A percentile compares a stretch with the other conserved stretches of the same genome.
These are phyloP conservation scores for Ajuga chamaepitys DNA, from an alignment of 257 asterid genomes.

Conservation along the genomic window DNA sequence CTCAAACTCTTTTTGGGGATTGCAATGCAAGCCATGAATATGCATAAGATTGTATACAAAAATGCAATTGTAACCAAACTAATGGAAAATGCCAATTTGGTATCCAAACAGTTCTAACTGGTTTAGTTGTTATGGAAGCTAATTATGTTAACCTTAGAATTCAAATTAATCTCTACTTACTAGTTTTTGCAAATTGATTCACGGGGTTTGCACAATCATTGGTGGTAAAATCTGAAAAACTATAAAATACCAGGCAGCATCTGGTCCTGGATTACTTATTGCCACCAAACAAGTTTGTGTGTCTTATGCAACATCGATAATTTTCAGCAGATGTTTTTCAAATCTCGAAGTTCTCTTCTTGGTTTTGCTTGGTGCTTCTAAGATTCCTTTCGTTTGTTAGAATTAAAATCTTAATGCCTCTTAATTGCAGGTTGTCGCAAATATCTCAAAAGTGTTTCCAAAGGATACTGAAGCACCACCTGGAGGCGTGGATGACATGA, in stretches of 20 bases:
- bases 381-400: not conserved
- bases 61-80: not conserved
- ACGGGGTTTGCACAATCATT: no score
- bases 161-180: not conserved
- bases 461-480: constrained; percentile 84
- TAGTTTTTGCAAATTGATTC: not conserved
- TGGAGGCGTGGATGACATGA: constrained; percentile 95
- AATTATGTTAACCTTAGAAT: not conserved
- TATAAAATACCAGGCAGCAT: not conserved
- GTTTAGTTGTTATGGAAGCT: not conserved
- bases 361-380: not conserved
- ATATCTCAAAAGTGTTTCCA: constrained; percentile 70
- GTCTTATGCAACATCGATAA: not conserved
- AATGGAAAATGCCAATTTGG: not conserved
- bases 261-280: not conserved
- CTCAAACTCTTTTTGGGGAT: not conserved
- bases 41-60: not conserved
- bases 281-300: not conserved
- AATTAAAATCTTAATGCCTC: constrained; percentile 3
- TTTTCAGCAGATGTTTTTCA: not conserved
- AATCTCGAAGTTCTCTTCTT: constrained; percentile 1
- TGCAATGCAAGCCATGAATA: not conserved
- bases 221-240: not conserved
- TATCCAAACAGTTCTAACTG: not conserved
- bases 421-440: constrained; percentile 53